Conservation (phyloP, 805 yeast species). For the Isabelozyma gotoi region DNA sequence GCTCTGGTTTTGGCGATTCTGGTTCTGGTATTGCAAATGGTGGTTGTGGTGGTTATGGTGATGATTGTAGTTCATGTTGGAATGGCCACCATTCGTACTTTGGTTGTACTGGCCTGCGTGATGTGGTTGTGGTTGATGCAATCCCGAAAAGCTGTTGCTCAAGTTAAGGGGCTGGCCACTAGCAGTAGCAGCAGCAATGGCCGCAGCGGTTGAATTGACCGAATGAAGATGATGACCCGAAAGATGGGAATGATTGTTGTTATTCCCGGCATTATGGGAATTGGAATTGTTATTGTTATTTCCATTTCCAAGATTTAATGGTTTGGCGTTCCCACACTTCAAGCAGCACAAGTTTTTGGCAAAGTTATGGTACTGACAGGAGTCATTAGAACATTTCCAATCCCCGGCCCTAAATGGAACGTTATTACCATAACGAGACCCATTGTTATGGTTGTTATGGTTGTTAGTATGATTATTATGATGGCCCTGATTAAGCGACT, state of each 20-base stretch:
- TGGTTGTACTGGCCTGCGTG: conserved; percentile 9
- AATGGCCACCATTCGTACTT: background rate
- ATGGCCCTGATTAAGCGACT: conserved; percentile 10
- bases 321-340: conserved; percentile 80
- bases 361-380: conserved; percentile 86
- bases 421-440: conserved; percentile 32
- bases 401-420: conserved; percentile 98
- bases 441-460: conserved; percentile 7
- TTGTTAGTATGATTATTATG: conserved; percentile 11
- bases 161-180: conserved; percentile 45
- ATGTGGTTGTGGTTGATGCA: conserved; percentile 36
- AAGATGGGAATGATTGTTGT: conserved; percentile 8
- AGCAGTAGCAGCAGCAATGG: conserved; percentile 48
- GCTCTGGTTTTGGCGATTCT: conserved; percentile 4
- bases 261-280: conserved; percentile 2
- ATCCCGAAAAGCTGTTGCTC: conserved; percentile 27
- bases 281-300: conserved; percentile 5
- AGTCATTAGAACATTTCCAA: conserved; percentile 84
- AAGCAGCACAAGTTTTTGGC: conserved; percentile 86
- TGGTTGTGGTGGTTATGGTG: conserved; percentile 13
- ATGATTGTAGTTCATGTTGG: conserved; percentile 12
- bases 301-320: conserved; percentile 14
- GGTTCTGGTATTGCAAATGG: conserved; percentile 3
- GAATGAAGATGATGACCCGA: conserved; percentile 20
- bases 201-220: conserved; percentile 45